Conservation (phyloP, 2,329 filamentous ascomycete genomes). For the Scedosporium dehoogii region DNA sequence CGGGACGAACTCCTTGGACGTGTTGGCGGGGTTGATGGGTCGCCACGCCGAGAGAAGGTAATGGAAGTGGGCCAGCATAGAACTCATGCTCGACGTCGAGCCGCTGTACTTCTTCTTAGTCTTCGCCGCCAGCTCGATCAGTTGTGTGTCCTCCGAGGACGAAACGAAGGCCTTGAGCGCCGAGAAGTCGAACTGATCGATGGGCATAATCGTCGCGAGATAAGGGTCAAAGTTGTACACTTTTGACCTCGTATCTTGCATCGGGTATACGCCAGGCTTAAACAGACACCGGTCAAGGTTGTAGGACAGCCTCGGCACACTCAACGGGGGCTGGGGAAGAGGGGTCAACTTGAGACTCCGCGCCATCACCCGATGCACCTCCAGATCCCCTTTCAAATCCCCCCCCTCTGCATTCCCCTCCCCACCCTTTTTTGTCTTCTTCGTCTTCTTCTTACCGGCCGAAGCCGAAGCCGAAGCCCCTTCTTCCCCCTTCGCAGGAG, state of each 20-base stretch:
- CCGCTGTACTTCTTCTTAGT: slow-evolving; percentile 75
- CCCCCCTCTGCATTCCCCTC: background rate
- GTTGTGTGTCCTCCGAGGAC: slow-evolving; percentile 69
- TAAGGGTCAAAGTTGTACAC: slow-evolving; percentile 98
- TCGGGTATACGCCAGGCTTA: slow-evolving; percentile 83
- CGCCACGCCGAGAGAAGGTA: slow-evolving; percentile 83
- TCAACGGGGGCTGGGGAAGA: slow-evolving; percentile 21
- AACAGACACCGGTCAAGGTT: slow-evolving; percentile 86
- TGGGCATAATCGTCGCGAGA: slow-evolving; percentile 84
- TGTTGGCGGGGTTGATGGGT: slow-evolving; percentile 50
- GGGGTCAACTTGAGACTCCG: slow-evolving; percentile 17
- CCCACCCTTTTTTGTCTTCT: background rate
- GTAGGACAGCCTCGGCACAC: slow-evolving; percentile 55
- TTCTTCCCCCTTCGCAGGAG: background rate
- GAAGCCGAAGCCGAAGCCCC: too few species aligned
- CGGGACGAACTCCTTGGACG: slow-evolving; percentile 58
- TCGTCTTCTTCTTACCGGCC: background rate
- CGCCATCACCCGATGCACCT: slow-evolving; percentile 20
- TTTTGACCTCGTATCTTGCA: slow-evolving; percentile 77
- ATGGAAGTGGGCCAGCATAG: slow-evolving; percentile 81
- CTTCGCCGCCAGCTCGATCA: slow-evolving; percentile 58
- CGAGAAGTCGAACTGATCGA: slow-evolving; percentile 84
- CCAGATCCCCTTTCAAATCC: slow-evolving; percentile 8
- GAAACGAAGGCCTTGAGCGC: slow-evolving; percentile 81
- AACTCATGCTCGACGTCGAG: slow-evolving; percentile 95